Percentiles rank a stretch among this genome's conserved stretches.
These are phyloP conservation scores for Saturnispora mendoncae DNA, from an alignment of 805 yeast genomes.

Conservation along the genomic window DNA sequence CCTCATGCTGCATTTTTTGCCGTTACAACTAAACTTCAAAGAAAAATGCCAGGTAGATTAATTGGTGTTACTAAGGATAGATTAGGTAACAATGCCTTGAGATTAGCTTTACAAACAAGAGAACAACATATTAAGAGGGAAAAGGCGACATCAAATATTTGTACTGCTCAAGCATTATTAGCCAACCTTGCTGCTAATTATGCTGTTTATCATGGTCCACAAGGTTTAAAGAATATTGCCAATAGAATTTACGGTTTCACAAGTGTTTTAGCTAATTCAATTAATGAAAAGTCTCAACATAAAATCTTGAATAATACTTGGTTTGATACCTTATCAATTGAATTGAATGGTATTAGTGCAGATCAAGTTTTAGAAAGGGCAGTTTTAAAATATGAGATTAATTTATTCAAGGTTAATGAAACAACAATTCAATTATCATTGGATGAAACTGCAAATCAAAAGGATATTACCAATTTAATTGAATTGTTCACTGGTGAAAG, in stretches of 20 bases:
- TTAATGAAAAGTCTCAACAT: constrained; percentile 40
- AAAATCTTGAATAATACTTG: constrained; percentile 19
- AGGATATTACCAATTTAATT: constrained; percentile 51
- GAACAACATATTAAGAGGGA: constrained; percentile 98
- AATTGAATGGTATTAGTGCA: constrained; percentile 42
- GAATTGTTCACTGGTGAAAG: constrained; percentile 46
- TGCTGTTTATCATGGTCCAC: constrained; percentile 93
- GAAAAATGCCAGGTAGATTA: constrained; percentile 95
- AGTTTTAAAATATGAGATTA: constrained; percentile 54
- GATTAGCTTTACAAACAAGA: constrained; percentile 94
- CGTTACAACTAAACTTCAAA: constrained; percentile 65
- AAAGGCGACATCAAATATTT: constrained; percentile 94
- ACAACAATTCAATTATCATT: constrained; percentile 63
- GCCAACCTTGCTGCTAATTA: constrained; percentile 95
- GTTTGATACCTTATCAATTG: constrained; percentile 79
- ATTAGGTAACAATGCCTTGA: constrained; percentile 77
- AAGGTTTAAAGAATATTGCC: constrained; percentile 75
- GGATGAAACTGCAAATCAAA: constrained; percentile 75
- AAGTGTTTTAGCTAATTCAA: constrained; percentile 53
- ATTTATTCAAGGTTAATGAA: constrained; percentile 61
- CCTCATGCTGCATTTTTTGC: constrained; percentile 98
- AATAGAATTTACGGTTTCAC: constrained; percentile 67
- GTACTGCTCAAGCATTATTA: constrained; percentile 94
- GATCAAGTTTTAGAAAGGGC: constrained; percentile 52
- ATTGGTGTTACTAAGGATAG: constrained; percentile 92